Evolutionary conservation across 371 early-diverging fungal genomes (phyloP).

Genomic region (Rhizopus arrhizus): DNA sequence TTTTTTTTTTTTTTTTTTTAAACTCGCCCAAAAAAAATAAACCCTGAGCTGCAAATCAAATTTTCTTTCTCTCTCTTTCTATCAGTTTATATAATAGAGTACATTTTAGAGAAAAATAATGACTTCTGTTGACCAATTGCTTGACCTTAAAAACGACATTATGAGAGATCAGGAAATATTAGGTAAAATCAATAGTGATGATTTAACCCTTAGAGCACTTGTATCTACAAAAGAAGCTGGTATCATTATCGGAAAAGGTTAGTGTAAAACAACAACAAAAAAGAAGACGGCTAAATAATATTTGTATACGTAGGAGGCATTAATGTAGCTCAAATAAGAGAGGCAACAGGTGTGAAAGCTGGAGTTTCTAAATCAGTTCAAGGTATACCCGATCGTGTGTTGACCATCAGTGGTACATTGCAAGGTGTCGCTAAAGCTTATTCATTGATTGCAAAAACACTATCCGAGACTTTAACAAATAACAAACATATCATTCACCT

Average conservation of each 20-base stretch:
- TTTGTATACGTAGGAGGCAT: conserved; percentile 56
- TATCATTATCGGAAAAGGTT: conserved; percentile 85
- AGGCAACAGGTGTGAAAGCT: conserved; percentile 79
- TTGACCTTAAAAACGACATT: conserved; percentile 1
- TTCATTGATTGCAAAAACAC: conserved; percentile 72
- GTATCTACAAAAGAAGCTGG: conserved; percentile 92
- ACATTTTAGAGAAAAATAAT: not conserved
- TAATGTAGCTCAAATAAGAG: conserved; percentile 83
- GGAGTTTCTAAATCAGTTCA: conserved; percentile 86
- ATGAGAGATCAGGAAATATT: conserved; percentile 1
- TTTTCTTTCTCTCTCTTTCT: not conserved
- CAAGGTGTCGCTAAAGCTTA: conserved; percentile 70
- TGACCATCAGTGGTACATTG: conserved; percentile 80
- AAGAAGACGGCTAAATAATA: conserved; percentile 60
- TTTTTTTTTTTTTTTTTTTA: not conserved
- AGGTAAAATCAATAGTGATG: conserved; percentile 16
- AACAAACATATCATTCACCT: conserved; percentile 37
- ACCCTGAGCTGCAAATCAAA: not conserved
- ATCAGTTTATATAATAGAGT: too few species aligned
- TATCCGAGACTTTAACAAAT: conserved; percentile 65
- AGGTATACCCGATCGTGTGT: conserved; percentile 82
- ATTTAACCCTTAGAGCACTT: conserved; percentile 81
- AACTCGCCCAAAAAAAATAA: conserved; percentile 1
- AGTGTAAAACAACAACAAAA: conserved; percentile 12
- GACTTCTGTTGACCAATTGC: conserved; percentile 1